Conservation (phyloP, 192 early-diverging fungal genomes). For the Coemansia sp. region DNA sequence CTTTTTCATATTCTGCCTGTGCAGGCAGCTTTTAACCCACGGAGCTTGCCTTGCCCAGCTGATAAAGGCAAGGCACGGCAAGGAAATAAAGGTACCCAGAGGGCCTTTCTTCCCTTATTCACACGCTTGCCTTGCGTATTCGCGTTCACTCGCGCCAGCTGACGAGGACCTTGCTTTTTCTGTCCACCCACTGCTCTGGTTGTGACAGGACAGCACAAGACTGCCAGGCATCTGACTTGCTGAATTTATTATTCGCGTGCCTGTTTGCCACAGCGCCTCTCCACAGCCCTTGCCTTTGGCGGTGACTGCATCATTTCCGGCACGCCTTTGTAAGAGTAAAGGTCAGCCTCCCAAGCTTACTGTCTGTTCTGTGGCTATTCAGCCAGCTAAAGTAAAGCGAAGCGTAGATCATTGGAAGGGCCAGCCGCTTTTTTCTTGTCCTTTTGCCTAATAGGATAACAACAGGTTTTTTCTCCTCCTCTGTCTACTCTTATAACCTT, state of each 20-base stretch:
- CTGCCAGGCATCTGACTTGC: background rate
- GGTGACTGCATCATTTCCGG: background rate
- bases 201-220: background rate
- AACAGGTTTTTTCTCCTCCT: slow-evolving; percentile 4
- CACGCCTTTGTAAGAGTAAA: background rate
- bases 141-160: background rate
- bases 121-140: background rate
- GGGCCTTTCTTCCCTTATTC: slow-evolving; percentile 2
- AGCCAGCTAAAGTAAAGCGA: background rate
- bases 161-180: background rate
- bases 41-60: background rate
- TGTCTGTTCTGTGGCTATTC: background rate
- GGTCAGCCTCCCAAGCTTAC: background rate
- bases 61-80: background rate
- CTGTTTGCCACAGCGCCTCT: slow-evolving; percentile 8
- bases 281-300: background rate
- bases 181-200: background rate
- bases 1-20: background rate
- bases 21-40: slow-evolving; percentile 1
- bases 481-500: slow-evolving; percentile 11
- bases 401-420: slow-evolving; percentile 1
- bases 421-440: slow-evolving; percentile 13
- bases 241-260: background rate
- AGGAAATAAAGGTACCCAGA: background rate
- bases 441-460: background rate